Percentiles rank a stretch among this genome's conserved stretches.
These are phyloP conservation scores for Lenwebbia sp. DNA, from an alignment of 345 rosid genomes.

Conservation along the genomic window DNA sequence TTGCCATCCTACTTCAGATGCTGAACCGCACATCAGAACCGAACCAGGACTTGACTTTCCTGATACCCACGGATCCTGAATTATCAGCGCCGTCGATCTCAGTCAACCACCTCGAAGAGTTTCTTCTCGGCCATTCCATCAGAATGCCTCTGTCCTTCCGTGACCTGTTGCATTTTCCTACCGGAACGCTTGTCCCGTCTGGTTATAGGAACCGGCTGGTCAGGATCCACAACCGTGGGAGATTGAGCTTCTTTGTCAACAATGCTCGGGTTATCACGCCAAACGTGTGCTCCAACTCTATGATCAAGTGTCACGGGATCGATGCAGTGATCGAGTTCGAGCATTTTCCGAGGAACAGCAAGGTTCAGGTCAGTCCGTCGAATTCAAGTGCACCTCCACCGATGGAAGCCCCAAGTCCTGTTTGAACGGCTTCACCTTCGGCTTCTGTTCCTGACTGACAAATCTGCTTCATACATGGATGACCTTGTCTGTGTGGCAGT, in stretches of 20 bases:
- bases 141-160: slow-evolving; percentile 1
- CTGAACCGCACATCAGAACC: not conserved
- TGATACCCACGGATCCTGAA: slow-evolving; percentile 2
- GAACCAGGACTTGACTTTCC: slow-evolving; percentile 1
- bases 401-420: not conserved
- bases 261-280: not conserved
- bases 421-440: not conserved
- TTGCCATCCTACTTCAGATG: slow-evolving; percentile 7
- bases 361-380: not conserved
- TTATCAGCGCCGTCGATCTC: not conserved
- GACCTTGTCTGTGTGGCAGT: not conserved
- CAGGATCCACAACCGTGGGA: not conserved
- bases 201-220: not conserved
- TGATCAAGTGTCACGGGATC: slow-evolving; percentile 4
- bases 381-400: not conserved
- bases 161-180: not conserved
- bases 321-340: not conserved
- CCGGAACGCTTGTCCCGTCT: not conserved
- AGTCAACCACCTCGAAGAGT: not conserved
- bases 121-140: slow-evolving; percentile 3
- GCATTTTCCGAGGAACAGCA: not conserved
- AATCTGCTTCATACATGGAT: not conserved
- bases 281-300: not conserved
- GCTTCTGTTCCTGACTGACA: not conserved
- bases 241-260: not conserved